A percentile compares a stretch with the other conserved stretches of the same genome.
phyloP scores from a whole-genome alignment of 306 rosid species.

The Quercus suber region DNA sequence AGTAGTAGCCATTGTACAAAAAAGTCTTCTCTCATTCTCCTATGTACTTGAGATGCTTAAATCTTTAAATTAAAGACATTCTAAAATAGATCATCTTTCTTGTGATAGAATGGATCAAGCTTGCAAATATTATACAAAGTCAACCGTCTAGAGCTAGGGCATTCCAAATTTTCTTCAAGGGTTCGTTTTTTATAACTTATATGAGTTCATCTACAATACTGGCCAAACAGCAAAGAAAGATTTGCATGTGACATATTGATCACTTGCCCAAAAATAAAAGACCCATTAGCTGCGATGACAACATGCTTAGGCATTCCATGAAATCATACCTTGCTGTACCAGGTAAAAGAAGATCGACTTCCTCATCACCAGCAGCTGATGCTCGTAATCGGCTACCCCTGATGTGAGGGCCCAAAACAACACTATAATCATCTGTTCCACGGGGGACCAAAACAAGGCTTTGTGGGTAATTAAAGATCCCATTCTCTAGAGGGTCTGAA shows the following conservation, averaged over 20 bases:
- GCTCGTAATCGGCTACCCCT: slow-evolving; percentile 98
- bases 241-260: no score
- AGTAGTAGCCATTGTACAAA: slow-evolving; percentile 1
- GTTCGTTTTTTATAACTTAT: background rate
- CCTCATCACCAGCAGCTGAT: slow-evolving; percentile 91
- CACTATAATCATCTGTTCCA: slow-evolving; percentile 57
- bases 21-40: background rate
- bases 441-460: slow-evolving; percentile 96
- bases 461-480: slow-evolving; percentile 73
- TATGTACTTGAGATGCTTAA: slow-evolving; percentile 5
- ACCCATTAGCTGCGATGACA: background rate
- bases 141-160: background rate
- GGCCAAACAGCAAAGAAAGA: background rate
- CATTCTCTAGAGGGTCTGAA: slow-evolving; percentile 88
- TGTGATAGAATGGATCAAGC: background rate
- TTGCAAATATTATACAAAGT: background rate
- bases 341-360: slow-evolving; percentile 95
- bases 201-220: background rate
- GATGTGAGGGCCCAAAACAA: slow-evolving; percentile 86
- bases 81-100: background rate
- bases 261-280: background rate
- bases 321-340: slow-evolving; percentile 92
- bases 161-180: background rate
- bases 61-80: background rate
- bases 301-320: background rate